These are phyloP conservation scores for Takashimella koratensis DNA, from an alignment of 1,284 basidiomycete species.

Conservation along the genomic window DNA sequence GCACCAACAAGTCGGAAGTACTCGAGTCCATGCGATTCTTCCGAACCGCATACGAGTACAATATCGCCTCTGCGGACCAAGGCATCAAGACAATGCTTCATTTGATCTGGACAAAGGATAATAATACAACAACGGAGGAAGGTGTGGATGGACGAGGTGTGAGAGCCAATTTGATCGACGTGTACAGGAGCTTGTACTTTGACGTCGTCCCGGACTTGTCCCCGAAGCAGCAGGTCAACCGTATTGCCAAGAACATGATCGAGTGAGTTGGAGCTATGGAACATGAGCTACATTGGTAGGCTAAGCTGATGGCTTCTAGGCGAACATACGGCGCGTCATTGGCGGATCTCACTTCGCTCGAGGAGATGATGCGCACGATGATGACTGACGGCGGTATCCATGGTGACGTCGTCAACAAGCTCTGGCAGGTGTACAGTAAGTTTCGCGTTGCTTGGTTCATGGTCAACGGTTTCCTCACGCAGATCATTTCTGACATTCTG, in stretches of 20 bases:
- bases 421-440: constrained; percentile 94
- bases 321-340: constrained; percentile 85
- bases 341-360: constrained; percentile 91
- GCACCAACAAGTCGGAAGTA: constrained; percentile 89
- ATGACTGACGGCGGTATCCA: constrained; percentile 75
- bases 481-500: not conserved
- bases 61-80: constrained; percentile 72
- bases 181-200: constrained; percentile 86
- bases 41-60: constrained; percentile 76
- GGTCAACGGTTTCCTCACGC: not conserved
- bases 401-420: constrained; percentile 76
- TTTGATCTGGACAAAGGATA: constrained; percentile 96
- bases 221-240: constrained; percentile 79
- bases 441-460: constrained; percentile 11
- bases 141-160: constrained; percentile 87
- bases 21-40: constrained; percentile 96
- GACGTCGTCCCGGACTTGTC: constrained; percentile 64
- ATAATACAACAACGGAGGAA: constrained; percentile 63
- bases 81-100: constrained; percentile 92
- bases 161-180: constrained; percentile 80
- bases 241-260: constrained; percentile 98
- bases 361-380: constrained; percentile 94
- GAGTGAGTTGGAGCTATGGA: constrained; percentile 62
- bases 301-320: constrained; percentile 50
- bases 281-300: not conserved